Percentiles rank a stretch among this genome's conserved stretches.
Conservation (phyloP, 495 filamentous ascomycete genomes). For the Penicillium coprophilum region DNA sequence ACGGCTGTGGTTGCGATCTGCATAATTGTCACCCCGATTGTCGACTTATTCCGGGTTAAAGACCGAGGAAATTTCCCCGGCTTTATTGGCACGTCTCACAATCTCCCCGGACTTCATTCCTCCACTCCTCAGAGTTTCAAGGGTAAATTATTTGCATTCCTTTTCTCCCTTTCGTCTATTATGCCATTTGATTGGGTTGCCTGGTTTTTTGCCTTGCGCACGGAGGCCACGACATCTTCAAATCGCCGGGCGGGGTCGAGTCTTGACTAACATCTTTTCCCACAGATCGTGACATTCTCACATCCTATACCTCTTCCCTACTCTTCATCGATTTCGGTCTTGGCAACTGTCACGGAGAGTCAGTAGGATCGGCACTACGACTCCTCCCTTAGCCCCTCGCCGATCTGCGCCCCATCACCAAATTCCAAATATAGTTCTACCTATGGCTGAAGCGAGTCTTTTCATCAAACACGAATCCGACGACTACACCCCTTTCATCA, state of each 20-base stretch:
- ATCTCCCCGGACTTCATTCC: slow-evolving; percentile 5
- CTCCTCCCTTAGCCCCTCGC: slow-evolving; percentile 20
- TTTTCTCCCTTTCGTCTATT: not conserved
- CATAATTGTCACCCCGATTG: slow-evolving; percentile 16
- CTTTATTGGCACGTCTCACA: not conserved
- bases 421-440: slow-evolving; percentile 7
- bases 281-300: slow-evolving; percentile 6
- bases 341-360: slow-evolving; percentile 25
- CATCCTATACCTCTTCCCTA: slow-evolving; percentile 2
- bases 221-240: slow-evolving; percentile 10
- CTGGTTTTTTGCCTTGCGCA: slow-evolving; percentile 10
- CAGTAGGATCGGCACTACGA: slow-evolving; percentile 24
- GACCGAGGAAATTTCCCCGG: slow-evolving; percentile 12
- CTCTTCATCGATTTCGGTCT: slow-evolving; percentile 13
- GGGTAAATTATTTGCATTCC: slow-evolving; percentile 11
- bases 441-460: slow-evolving; percentile 52
- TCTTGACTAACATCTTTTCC: slow-evolving; percentile 8
- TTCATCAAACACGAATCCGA: slow-evolving; percentile 80
- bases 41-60: slow-evolving; percentile 19
- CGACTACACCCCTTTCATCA: slow-evolving; percentile 58
- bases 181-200: slow-evolving; percentile 4
- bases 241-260: slow-evolving; percentile 12
- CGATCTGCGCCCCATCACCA: slow-evolving; percentile 18
- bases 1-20: slow-evolving; percentile 12
- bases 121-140: not conserved